Conservation (phyloP, 345 rosid species). For the Brassica cretica region DNA sequence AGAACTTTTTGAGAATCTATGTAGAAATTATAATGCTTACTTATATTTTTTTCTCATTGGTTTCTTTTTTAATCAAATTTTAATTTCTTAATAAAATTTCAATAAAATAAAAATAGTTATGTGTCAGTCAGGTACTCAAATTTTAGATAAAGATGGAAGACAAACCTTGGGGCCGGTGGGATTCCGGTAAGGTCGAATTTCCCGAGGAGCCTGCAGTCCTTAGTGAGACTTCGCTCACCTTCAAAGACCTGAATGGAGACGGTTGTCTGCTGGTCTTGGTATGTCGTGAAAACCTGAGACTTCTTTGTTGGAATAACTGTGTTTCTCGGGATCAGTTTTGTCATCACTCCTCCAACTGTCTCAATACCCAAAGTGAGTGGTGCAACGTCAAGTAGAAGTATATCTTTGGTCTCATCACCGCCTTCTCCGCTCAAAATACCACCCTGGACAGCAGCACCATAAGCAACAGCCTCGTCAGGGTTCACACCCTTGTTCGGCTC, state of each 20-base stretch:
- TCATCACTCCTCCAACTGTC: slow-evolving; percentile 44
- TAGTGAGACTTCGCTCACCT: slow-evolving; percentile 47
- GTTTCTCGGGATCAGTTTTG: slow-evolving; percentile 40
- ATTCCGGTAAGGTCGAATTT: slow-evolving; percentile 42
- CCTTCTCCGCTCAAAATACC: slow-evolving; percentile 46
- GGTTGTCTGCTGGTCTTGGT: slow-evolving; percentile 43
- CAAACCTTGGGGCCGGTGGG: slow-evolving; percentile 45
- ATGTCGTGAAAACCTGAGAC: slow-evolving; percentile 42
- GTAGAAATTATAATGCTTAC: too few relatives aligned
- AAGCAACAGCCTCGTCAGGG: slow-evolving; percentile 63
- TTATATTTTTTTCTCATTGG: too few relatives aligned
- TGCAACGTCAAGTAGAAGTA: slow-evolving; percentile 41
- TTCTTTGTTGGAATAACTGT: slow-evolving; percentile 42
- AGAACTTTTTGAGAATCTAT: too few relatives aligned
- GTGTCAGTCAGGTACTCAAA: too few relatives aligned
- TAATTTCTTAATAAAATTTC: too few relatives aligned
- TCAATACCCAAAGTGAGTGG: slow-evolving; percentile 41
- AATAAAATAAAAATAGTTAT: too few relatives aligned
- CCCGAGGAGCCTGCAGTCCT: slow-evolving; percentile 45
- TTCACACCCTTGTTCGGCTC: slow-evolving; percentile 98
- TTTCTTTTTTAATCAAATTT: too few relatives aligned
- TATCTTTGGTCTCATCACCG: slow-evolving; percentile 40
- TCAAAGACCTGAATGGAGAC: slow-evolving; percentile 44
- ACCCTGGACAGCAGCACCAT: slow-evolving; percentile 70
- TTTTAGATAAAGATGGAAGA: neutral